A percentile compares a stretch with the other conserved stretches of the same genome.
Conservation (phyloP, 2,329 filamentous ascomycete species). For the Diaporthe citriasiana region DNA sequence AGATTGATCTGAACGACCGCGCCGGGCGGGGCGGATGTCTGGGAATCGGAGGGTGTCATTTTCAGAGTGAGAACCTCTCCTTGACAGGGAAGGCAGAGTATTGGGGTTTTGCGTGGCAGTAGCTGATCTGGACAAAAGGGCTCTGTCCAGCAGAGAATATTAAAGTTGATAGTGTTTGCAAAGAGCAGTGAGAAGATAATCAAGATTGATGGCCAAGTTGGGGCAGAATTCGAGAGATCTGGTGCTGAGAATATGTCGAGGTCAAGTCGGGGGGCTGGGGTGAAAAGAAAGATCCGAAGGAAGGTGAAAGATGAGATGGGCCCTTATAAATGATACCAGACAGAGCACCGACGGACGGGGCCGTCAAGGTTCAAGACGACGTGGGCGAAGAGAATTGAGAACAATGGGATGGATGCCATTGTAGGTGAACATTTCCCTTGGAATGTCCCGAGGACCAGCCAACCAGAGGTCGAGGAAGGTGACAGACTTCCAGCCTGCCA, state of each 20-base stretch:
- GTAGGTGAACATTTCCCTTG: background rate
- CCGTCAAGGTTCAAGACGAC: background rate
- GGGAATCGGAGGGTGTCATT: conserved; percentile 18
- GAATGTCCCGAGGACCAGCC: background rate
- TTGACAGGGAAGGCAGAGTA: background rate
- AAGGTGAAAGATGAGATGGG: background rate
- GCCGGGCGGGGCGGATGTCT: background rate
- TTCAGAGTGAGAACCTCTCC: background rate
- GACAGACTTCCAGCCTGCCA: background rate
- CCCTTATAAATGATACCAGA: background rate
- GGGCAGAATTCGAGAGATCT: conserved; percentile 11
- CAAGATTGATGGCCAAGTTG: background rate
- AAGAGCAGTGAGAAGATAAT: conserved; percentile 15
- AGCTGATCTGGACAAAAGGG: background rate
- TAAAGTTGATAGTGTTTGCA: background rate
- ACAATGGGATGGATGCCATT: conserved; percentile 25
- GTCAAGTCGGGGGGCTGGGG: background rate
- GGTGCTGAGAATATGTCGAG: background rate
- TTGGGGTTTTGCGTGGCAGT: background rate
- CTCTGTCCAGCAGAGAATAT: conserved; percentile 34
- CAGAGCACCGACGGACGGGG: background rate
- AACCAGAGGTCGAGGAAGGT: conserved; percentile 11
- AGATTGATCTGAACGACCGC: conserved; percentile 27
- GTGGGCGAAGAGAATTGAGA: background rate
- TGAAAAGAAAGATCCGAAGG: background rate